These are phyloP conservation scores for Cornus kousa DNA, from an alignment of 148 eudicot species.

Conservation along the genomic window DNA sequence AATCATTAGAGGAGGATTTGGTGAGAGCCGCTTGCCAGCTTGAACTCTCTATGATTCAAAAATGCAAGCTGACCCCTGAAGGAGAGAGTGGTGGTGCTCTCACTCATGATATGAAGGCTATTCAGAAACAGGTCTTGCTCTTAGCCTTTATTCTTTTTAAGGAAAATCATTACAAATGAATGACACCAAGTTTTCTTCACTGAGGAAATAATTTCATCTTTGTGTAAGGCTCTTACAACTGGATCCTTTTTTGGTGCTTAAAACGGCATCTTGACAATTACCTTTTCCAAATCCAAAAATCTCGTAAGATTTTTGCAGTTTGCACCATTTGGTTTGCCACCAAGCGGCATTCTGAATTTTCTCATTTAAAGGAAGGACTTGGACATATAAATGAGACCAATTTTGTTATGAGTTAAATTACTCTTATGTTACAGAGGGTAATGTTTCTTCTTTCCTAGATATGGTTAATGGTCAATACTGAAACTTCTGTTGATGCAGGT, in stretches of 20 bases:
- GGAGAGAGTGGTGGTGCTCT: conserved; percentile 56
- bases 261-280: neutral
- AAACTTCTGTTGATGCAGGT: conserved; percentile 45
- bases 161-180: neutral
- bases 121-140: conserved; percentile 79
- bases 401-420: neutral
- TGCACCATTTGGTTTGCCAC: neutral
- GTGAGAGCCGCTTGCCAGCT: conserved; percentile 95
- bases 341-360: neutral
- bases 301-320: neutral
- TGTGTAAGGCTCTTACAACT: neutral
- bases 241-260: neutral
- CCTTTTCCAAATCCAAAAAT: neutral
- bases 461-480: conserved; percentile 13
- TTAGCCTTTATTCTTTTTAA: neutral
- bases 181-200: neutral
- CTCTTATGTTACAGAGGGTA: neutral
- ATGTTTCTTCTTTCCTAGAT: neutral
- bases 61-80: conserved; percentile 76
- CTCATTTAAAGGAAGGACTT: neutral
- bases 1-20: conserved; percentile 83
- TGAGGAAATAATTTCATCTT: neutral
- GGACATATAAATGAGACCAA: neutral
- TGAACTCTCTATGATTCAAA: conserved; percentile 95
- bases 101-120: conserved; percentile 90